Evolutionary conservation across 164 flowering plant genomes (phyloP), one percentile per base, ranked within the genome.

Genomic region (Euptelea pleiosperma): DNA sequence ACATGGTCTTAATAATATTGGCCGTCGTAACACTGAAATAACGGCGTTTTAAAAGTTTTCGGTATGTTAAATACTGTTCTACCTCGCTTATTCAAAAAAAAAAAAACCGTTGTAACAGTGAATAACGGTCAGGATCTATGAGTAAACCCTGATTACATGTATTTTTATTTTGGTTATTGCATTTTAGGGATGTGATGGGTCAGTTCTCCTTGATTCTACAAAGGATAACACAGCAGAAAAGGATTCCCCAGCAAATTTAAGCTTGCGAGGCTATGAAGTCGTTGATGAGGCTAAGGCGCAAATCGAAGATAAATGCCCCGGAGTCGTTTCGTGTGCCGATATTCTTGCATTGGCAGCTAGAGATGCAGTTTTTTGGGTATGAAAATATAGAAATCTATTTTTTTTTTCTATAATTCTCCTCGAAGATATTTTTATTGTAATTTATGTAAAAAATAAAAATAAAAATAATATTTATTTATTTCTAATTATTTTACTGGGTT

Each of bases 251-350:
- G 91, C 82, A 22, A 91, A 91, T 64, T 57, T 91, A 60, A 85
- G 89, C 79, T 39, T 91, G 40, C 64, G 95, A 3, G 98, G 95
- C 2, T 89, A 77, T 58, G 89, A 87, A 44, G 46, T 89, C 16
- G 85, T 91, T 0, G 98, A 91, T 34, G 74, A 73, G 8, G 78
- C 73, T 0, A 91, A 91, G 58, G 71, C 76, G 5, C 58, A 69
- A 57, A 55, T 87, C 9, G 96, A 91, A 58, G 57, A 63, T 4
- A 82, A 69, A 50, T 89, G 96, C 54, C 96, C 95, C 1, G 89
- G 91, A 8, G 82, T 82, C 6, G 95, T 89, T 49, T 89, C 96
- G 0, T 91, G 98, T 51, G 90, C 98, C 45, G 98, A 91, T 58
- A 83, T 91, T 42, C 42, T 91, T 16, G 89, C 95, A 0, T 82